Percentiles rank a stretch among this genome's conserved stretches.
Conservation (phyloP, 306 rosid genomes). For the Pterocarpus macrocarpus region DNA sequence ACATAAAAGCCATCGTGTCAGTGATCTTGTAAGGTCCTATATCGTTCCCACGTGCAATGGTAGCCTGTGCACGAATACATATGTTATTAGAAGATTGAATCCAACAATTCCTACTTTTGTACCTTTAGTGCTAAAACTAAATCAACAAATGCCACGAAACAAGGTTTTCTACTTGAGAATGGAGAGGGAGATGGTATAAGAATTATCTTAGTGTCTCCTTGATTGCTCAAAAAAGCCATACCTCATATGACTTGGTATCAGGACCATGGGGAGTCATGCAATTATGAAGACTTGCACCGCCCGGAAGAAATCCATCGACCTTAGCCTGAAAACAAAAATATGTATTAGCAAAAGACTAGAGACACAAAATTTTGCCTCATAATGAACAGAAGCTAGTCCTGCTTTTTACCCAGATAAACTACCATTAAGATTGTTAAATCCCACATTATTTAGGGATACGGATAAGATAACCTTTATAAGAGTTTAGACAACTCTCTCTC, state of each 20-base stretch:
- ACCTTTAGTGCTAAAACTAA: background rate
- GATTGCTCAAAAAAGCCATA: constrained; percentile 44
- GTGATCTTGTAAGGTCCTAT: constrained; percentile 74
- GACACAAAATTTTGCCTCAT: constrained; percentile 22
- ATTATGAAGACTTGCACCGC: constrained; percentile 96
- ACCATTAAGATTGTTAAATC: background rate
- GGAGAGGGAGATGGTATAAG: background rate
- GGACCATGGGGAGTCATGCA: constrained; percentile 99
- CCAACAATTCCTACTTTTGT: background rate
- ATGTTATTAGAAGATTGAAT: constrained; percentile 21
- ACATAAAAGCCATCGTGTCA: constrained; percentile 93
- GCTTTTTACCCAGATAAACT: background rate
- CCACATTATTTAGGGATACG: too few species aligned
- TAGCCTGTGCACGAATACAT: constrained; percentile 59
- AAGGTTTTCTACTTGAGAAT: background rate
- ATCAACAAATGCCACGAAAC: background rate
- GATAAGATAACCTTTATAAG: too few species aligned
- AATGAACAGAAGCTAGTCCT: constrained; percentile 1
- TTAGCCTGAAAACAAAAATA: constrained; percentile 71
- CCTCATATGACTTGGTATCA: constrained; percentile 94
- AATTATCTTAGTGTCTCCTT: background rate
- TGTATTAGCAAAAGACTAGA: constrained; percentile 23
- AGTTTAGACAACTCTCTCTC: too few species aligned
- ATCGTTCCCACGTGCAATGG: constrained; percentile 70
- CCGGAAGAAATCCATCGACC: constrained; percentile 87